Conservation (phyloP, 306 rosid species). For the Trichosanthes truncata region DNA sequence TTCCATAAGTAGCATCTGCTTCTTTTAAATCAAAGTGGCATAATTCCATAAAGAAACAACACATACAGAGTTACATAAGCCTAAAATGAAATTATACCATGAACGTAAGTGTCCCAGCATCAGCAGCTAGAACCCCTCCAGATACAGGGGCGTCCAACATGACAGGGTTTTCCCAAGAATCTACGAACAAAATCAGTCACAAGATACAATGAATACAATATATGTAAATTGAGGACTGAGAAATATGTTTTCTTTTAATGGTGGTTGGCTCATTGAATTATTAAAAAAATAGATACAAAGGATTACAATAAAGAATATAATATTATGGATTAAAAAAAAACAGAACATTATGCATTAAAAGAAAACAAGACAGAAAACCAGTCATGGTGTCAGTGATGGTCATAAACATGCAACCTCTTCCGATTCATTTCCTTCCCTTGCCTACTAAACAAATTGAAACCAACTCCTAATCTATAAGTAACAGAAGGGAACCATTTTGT, state of each 20-base stretch:
- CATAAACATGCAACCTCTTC: neutral
- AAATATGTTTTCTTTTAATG: neutral
- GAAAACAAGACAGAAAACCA: neutral
- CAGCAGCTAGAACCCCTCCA: slow-evolving; percentile 91
- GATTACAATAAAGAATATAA: neutral
- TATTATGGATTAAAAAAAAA: neutral
- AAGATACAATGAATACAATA: neutral
- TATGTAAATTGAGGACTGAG: neutral
- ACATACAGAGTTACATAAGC: neutral
- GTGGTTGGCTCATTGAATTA: neutral
- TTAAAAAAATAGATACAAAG: neutral
- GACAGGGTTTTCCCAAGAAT: slow-evolving; percentile 40
- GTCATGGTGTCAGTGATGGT: neutral
- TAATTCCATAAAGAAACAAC: no score
- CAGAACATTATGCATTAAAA: neutral
- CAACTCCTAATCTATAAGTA: neutral
- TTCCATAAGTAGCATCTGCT: no score
- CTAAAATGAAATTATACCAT: slow-evolving; percentile 45
- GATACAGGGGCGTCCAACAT: slow-evolving; percentile 97
- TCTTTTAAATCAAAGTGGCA: no score
- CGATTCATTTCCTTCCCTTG: neutral
- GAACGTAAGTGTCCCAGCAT: slow-evolving; percentile 83
- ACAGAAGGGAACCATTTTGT: neutral
- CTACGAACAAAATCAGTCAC: slow-evolving; percentile 27
- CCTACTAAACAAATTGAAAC: neutral